Evolutionary conservation across 2,329 filamentous ascomycete genomes (phyloP), one percentile per base, ranked within the genome.

Genomic region (Cytospora mali): DNA sequence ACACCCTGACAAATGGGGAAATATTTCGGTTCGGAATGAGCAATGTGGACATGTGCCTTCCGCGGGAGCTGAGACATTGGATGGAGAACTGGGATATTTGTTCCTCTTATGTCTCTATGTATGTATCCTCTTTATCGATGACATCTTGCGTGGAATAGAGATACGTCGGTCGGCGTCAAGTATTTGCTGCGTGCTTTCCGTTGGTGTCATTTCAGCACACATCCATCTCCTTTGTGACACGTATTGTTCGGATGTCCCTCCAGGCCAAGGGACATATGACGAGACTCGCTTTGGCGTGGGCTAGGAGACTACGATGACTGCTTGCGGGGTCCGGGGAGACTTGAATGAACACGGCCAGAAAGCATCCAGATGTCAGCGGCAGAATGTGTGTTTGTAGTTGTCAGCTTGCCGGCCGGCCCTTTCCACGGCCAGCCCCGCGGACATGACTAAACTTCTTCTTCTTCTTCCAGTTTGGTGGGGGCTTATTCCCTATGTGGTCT

Each of bases 31-130:
- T 55, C 25, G 54, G 29, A 39, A 62, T 58, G 60, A 62, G 60
- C 54, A 53, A 62, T 35, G 60, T 53, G 33, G 60, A 39, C 49
- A 62, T 48, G 46, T 21, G 48, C 25, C 33, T 53, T 35, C 7
- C 28, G 31, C 48, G 29, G 49, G 51, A 42, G 50, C 42, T 21
- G 42, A 46, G 42, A 18, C 42, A 23, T 21, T 23, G 3, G 16
- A 46, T 28, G 49, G 52, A 62, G 49, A 31, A 61, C n/a, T 46
- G 13, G 42, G 52, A 39, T 16, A 42, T 48, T 28, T 14, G 16
- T 42, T 25, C 27, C 18, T 53, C 21, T 9, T 31, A 25, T 29
- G n/a, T 54, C 28, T 46, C 25, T 60, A n/a, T 39, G n/a, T 48
- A 29, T 35, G 31, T 50, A 29, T 53, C 42, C 33, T 42, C 25